Conservation (phyloP, 805 yeast species). For the Barnettozyma californica region DNA sequence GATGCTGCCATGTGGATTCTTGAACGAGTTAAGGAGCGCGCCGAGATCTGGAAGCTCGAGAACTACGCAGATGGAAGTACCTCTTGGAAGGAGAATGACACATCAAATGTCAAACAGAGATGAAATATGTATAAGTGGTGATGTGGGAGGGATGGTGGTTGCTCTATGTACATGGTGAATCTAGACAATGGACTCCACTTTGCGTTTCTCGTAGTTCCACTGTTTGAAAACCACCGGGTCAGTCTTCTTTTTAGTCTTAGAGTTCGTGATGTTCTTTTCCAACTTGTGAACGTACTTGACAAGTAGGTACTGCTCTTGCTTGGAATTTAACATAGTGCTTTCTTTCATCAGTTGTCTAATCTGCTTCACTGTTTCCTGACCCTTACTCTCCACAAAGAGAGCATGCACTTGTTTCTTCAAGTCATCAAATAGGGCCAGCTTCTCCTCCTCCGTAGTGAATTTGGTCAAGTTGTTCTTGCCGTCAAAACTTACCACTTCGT, state of each 20-base stretch:
- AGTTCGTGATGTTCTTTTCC: conserved; percentile 55
- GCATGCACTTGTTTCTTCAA: conserved; percentile 16
- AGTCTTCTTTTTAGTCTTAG: conserved; percentile 25
- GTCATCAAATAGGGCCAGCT: conserved; percentile 22
- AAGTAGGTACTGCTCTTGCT: conserved; percentile 30
- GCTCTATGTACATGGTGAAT: conserved; percentile 14
- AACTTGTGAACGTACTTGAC: conserved; percentile 29
- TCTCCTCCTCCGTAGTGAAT: conserved; percentile 32
- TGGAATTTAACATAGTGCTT: conserved; percentile 27
- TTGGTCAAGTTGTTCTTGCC: conserved; percentile 35
- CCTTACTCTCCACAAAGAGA: conserved; percentile 17
- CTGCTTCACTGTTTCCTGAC: conserved; percentile 29
- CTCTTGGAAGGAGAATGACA: conserved; percentile 41
- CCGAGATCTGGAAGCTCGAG: conserved; percentile 50
- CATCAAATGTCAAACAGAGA: conserved; percentile 12
- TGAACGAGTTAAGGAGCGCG: conserved; percentile 38
- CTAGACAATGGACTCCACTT: conserved; percentile 43
- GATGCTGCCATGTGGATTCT: conserved; percentile 38
- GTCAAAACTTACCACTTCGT: conserved; percentile 44
- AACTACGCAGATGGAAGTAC: conserved; percentile 35
- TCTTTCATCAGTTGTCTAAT: conserved; percentile 39
- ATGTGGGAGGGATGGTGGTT: conserved; percentile 21
- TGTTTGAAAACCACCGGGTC: conserved; percentile 44
- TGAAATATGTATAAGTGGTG: neutral
- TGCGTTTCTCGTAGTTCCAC: conserved; percentile 54